phyloP scores from a whole-genome alignment of 495 filamentous ascomycete genomes.

The Polyplosphaeria fusca region DNA sequence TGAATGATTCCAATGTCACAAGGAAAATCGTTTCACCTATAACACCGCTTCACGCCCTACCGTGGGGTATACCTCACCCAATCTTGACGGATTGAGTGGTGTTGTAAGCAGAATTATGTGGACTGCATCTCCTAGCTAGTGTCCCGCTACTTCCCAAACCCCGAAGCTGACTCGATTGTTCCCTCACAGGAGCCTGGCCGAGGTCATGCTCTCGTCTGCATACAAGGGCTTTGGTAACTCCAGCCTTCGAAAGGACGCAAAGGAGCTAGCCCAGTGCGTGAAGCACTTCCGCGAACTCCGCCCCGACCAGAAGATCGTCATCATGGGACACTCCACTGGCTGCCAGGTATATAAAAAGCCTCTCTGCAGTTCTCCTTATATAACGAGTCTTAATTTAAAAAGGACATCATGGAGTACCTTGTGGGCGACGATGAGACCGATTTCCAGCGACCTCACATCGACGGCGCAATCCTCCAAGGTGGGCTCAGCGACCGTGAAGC shows the following conservation, averaged over 20 bases:
- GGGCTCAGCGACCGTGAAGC: conserved; percentile 76
- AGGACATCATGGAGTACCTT: conserved; percentile 77
- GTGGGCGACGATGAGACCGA: conserved; percentile 20
- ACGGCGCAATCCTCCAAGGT: conserved; percentile 82
- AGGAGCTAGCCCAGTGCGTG: conserved; percentile 71
- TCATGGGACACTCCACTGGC: conserved; percentile 87
- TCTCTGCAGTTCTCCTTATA: too few relatives aligned
- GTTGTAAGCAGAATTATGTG: too few relatives aligned
- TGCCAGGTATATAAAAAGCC: too few relatives aligned
- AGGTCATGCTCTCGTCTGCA: conserved; percentile 59
- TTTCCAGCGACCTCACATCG: conserved; percentile 49
- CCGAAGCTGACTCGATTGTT: too few relatives aligned
- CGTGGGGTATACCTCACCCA: too few relatives aligned
- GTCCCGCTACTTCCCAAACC: too few relatives aligned
- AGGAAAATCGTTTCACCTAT: too few relatives aligned
- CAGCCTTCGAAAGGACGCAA: conserved; percentile 65
- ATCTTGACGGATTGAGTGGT: too few relatives aligned
- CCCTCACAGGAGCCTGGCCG: conserved; percentile 60
- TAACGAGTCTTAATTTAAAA: too few relatives aligned
- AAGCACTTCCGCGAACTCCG: conserved; percentile 55
- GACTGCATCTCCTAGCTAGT: too few relatives aligned
- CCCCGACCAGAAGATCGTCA: conserved; percentile 59
- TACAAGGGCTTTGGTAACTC: conserved; percentile 72
- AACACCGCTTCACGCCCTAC: too few relatives aligned
- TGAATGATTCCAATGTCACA: too few relatives aligned